A percentile compares a stretch with the other conserved stretches of the same genome.
Conservation (phyloP, 1,139 yeast species). For the Yamadazyma blattariae region DNA sequence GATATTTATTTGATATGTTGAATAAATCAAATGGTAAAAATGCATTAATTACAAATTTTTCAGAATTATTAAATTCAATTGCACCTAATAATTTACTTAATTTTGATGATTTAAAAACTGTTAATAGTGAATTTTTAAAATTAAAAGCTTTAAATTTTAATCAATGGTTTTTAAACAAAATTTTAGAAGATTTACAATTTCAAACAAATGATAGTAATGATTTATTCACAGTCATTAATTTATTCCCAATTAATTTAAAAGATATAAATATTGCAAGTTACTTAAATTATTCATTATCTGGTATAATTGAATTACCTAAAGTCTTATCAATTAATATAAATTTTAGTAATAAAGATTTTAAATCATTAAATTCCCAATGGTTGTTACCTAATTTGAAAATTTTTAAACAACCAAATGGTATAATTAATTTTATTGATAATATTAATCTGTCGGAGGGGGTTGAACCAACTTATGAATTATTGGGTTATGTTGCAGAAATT, state of each 20-base stretch:
- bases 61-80: slow-evolving; percentile 43
- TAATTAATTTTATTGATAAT: slow-evolving; percentile 11
- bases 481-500: slow-evolving; percentile 70
- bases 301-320: slow-evolving; percentile 51
- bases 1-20: slow-evolving; percentile 90
- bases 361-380: slow-evolving; percentile 39
- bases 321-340: slow-evolving; percentile 62
- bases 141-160: slow-evolving; percentile 54
- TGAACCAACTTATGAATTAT: slow-evolving; percentile 47
- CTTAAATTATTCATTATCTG: slow-evolving; percentile 51
- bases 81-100: slow-evolving; percentile 50
- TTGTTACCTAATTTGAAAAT: slow-evolving; percentile 21
- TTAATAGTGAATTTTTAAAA: slow-evolving; percentile 34
- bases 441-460: not conserved
- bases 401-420: not conserved
- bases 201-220: slow-evolving; percentile 20
- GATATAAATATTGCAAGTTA: slow-evolving; percentile 37
- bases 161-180: slow-evolving; percentile 52
- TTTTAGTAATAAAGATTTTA: slow-evolving; percentile 49
- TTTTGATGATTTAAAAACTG: slow-evolving; percentile 41
- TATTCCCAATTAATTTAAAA: slow-evolving; percentile 6
- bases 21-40: slow-evolving; percentile 68
- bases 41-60: slow-evolving; percentile 75
- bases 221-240: slow-evolving; percentile 15
- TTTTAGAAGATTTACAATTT: slow-evolving; percentile 45